Evolutionary conservation across 352 stramenopile genomes (phyloP), one percentile per base, ranked within the genome.

Genomic region (Phytophthora ohioensis): DNA sequence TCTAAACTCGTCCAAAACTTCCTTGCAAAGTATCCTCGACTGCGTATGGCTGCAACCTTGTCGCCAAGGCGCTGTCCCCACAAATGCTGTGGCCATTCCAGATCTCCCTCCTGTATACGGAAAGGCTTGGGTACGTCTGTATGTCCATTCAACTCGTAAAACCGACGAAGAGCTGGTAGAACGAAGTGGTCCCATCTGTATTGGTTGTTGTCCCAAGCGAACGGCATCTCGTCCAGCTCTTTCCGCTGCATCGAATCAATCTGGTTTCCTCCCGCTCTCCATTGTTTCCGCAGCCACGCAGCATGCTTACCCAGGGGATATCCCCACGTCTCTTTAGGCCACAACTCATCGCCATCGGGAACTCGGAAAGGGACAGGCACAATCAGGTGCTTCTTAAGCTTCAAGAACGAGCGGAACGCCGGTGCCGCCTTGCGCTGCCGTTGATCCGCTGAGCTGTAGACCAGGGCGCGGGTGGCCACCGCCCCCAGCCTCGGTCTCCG

Each of bases 111-210:
- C 5, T 2, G 15, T 4, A 48, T 48, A n/a, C 13, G 15, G 27
- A 48, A 48, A 10, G 12, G 3, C n/a, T 17, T 21, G 5, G n/a
- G 13, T 9, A 48, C 42, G 27, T 48, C 42, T 11, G 42, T 30
- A 9, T 48, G n/a, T 47, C 73, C 69, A 34, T 79, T 38, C 1
- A 84, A 38, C 12, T 72, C 56, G 27, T 64, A 57, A 46, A 70
- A 85, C 5, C 31, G 57, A 8, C 71, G 64, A 27, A 86, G 63
- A 15, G 65, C 54, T 2, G 76, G 76, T 8, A 89, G 30, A 17
- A 85, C 62, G 11, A 55, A 59, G 7, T 46, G 43, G 35, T 54
- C 27, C 71, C 71, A 82, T 32, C 57, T 76, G 64, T 61, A 65
- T 31, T 80, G 68, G 1, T 10, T 45, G 11, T 21, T 32, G 30